A percentile compares a stretch with the other conserved stretches of the same genome.
phyloP scores from a whole-genome alignment of 805 yeast species.

The Sugiyamaella mastotermitis region DNA sequence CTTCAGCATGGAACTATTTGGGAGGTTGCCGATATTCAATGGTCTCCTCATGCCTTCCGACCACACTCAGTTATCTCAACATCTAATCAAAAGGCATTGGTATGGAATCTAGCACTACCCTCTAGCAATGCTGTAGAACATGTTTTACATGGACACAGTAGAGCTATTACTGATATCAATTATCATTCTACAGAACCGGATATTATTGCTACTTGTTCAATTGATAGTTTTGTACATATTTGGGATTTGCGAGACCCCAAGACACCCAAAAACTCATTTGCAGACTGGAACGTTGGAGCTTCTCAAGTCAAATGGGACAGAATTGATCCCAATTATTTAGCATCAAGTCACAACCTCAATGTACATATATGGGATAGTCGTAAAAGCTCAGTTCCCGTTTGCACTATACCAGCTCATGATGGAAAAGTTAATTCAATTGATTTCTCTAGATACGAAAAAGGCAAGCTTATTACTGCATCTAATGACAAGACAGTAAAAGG shows the following conservation, averaged over 20 bases:
- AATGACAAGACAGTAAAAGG: constrained; percentile 78
- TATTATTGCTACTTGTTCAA: constrained; percentile 83
- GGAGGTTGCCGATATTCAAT: constrained; percentile 99
- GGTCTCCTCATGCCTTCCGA: constrained; percentile 87
- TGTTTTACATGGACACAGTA: constrained; percentile 79
- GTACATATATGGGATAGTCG: constrained; percentile 86
- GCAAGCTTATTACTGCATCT: constrained; percentile 71
- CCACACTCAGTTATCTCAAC: constrained; percentile 92
- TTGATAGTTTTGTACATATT: constrained; percentile 77
- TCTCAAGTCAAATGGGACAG: constrained; percentile 93
- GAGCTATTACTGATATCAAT: constrained; percentile 95
- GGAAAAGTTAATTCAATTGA: constrained; percentile 88
- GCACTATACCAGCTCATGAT: constrained; percentile 65
- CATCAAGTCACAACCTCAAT: constrained; percentile 78
- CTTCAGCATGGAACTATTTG: constrained; percentile 86
- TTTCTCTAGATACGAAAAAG: constrained; percentile 56
- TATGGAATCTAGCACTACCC: constrained; percentile 81
- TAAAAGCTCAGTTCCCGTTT: constrained; percentile 70
- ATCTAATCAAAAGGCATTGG: constrained; percentile 88
- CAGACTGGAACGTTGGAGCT: constrained; percentile 96
- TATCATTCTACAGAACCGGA: constrained; percentile 88
- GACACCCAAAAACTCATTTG: constrained; percentile 66
- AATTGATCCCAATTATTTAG: constrained; percentile 66
- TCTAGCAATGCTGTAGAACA: constrained; percentile 75
- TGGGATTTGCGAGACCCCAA: constrained; percentile 87